phyloP scores from a whole-genome alignment of 1,139 yeast genomes.

The Hyphopichia buzzinii region DNA sequence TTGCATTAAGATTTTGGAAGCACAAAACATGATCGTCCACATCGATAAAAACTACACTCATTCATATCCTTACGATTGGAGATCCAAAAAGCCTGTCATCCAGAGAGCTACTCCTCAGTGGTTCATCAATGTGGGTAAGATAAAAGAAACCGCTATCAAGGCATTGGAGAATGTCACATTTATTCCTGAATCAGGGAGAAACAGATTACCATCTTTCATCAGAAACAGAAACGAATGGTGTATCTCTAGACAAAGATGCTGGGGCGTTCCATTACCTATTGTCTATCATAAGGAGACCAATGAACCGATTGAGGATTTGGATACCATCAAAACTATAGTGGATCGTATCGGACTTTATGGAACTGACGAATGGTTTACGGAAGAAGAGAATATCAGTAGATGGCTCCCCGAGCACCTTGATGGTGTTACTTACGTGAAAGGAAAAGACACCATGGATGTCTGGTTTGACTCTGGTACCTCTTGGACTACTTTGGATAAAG shows the following conservation, averaged over 20 bases:
- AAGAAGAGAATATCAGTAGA: conserved; percentile 48
- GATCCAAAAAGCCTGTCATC: conserved; percentile 92
- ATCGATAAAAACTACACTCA: conserved; percentile 58
- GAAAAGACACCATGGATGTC: conserved; percentile 94
- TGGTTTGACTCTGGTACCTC: conserved; percentile 98
- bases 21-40: conserved; percentile 46
- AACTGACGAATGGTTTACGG: conserved; percentile 77
- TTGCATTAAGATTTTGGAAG: conserved; percentile 38
- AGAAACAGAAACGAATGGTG: conserved; percentile 92
- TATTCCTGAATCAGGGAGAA: conserved; percentile 69
- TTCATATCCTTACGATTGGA: conserved; percentile 96
- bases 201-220: conserved; percentile 70
- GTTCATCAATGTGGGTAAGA: conserved; percentile 83
- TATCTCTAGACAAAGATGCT: conserved; percentile 90
- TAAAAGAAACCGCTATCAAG: conserved; percentile 59
- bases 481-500: conserved; percentile 62
- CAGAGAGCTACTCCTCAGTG: conserved; percentile 96
- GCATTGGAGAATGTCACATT: conserved; percentile 66
- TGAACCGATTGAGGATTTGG: conserved; percentile 55
- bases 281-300: conserved; percentile 60
- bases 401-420: conserved; percentile 66
- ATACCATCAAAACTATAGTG: conserved; percentile 54
- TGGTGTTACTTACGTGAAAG: conserved; percentile 52
- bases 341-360: conserved; percentile 54
- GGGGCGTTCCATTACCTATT: conserved; percentile 99